Evolutionary conservation across 2,329 filamentous ascomycete species (phyloP).

Genomic region (Diaporthe aspalathi): DNA sequence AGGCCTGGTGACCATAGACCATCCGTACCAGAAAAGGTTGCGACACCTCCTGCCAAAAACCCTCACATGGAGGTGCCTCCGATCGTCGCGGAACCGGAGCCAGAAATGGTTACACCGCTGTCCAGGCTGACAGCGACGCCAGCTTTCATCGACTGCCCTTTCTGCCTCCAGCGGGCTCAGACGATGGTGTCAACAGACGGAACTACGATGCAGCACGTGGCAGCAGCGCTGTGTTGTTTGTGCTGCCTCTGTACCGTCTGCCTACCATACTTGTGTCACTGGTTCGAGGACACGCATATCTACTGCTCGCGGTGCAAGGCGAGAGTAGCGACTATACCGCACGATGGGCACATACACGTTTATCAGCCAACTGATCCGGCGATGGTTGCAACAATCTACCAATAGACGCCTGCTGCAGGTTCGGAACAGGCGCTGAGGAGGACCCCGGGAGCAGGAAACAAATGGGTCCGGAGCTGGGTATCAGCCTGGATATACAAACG

Average conservation of each 20-base stretch:
- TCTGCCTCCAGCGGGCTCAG: conserved; percentile 3
- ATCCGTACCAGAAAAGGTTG: background rate
- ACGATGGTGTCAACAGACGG: conserved; percentile 3
- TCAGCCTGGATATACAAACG: too few relatives aligned
- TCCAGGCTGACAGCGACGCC: background rate
- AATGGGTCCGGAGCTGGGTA: background rate
- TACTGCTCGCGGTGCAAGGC: conserved; percentile 23
- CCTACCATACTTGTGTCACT: conserved; percentile 23
- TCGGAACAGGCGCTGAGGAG: background rate
- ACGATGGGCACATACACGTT: conserved; percentile 19
- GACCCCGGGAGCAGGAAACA: too few relatives aligned
- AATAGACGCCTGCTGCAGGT: background rate
- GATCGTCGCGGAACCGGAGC: conserved; percentile 20
- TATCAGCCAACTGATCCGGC: conserved; percentile 7
- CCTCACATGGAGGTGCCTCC: conserved; percentile 30
- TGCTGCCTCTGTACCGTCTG: conserved; percentile 11
- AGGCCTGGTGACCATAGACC: background rate
- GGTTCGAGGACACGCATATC: conserved; percentile 26
- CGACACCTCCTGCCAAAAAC: background rate
- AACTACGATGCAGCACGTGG: conserved; percentile 5
- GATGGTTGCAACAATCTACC: conserved; percentile 11
- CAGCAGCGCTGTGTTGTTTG: conserved; percentile 23
- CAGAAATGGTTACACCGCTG: conserved; percentile 32
- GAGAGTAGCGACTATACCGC: conserved; percentile 22
- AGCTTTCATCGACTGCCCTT: conserved; percentile 13